These are phyloP conservation scores for Myrica gale DNA, from an alignment of 306 rosid species.

Conservation along the genomic window DNA sequence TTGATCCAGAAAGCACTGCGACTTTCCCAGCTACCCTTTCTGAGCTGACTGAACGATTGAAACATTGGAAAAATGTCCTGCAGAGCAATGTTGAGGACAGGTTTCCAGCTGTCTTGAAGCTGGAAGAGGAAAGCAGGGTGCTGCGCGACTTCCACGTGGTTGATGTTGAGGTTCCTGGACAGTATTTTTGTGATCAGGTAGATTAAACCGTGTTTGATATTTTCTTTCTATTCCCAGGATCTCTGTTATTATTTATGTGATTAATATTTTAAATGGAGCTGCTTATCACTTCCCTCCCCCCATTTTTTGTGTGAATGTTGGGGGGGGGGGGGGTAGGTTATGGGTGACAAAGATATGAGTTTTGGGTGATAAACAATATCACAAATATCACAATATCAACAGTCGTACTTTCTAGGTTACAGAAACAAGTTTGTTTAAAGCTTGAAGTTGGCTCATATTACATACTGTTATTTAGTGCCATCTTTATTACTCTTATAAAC, in stretches of 20 bases:
- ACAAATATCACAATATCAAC: neutral
- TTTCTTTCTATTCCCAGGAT: neutral
- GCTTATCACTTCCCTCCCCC: neutral
- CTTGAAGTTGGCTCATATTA: constrained; percentile 5
- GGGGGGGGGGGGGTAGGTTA: neutral
- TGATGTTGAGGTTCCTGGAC: constrained; percentile 99
- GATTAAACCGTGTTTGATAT: constrained; percentile 17
- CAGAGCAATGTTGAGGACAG: constrained; percentile 99
- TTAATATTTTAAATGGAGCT: neutral
- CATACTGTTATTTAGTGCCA: constrained; percentile 15
- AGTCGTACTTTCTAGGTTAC: too few species aligned
- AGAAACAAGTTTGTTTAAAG: neutral
- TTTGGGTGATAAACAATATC: neutral
- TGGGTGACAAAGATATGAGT: neutral
- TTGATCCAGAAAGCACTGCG: constrained; percentile 92
- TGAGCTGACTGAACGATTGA: constrained; percentile 83
- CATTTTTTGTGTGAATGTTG: neutral
- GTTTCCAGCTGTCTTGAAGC: constrained; percentile 92
- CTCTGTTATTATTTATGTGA: neutral
- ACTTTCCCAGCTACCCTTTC: constrained; percentile 94
- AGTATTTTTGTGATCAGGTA: constrained; percentile 95
- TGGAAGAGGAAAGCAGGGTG: constrained; percentile 98
- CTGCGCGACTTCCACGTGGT: constrained; percentile 96
- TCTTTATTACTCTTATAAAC: constrained; percentile 27
- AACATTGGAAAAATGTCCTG: constrained; percentile 97